Percentiles rank a stretch among this genome's conserved stretches.
phyloP scores from a whole-genome alignment of 1,284 basidiomycete species.

The Microstroma glucosiphilum region DNA sequence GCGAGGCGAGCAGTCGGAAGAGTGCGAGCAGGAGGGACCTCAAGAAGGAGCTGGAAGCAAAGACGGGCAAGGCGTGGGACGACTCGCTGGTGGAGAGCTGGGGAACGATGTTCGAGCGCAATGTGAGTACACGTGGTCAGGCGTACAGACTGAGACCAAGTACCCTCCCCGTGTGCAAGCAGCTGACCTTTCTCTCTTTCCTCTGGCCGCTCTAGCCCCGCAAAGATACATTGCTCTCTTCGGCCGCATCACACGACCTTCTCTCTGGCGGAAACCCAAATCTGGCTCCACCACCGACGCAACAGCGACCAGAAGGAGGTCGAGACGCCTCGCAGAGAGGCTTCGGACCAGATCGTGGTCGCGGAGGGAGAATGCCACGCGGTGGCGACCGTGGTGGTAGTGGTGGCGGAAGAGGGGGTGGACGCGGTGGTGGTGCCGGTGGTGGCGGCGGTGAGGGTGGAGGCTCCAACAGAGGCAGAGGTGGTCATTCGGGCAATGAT shows the following conservation, averaged over 20 bases:
- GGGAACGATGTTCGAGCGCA: slow-evolving; percentile 35
- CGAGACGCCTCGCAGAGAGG: not conserved
- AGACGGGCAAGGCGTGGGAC: slow-evolving; percentile 20
- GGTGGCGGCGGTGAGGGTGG: slow-evolving; percentile 1
- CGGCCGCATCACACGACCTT: not conserved
- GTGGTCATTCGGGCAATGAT: slow-evolving; percentile 9
- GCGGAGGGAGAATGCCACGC: slow-evolving; percentile 6
- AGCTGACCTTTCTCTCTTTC: no score
- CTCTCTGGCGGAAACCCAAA: not conserved
- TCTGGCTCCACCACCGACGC: not conserved
- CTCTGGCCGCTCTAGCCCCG: not conserved
- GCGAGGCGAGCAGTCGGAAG: slow-evolving; percentile 1
- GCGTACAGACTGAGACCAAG: no score
- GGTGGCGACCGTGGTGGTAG: slow-evolving; percentile 1
- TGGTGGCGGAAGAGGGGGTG: not conserved
- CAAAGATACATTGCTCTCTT: not conserved
- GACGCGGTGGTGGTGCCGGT: not conserved
- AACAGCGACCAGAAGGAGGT: not conserved
- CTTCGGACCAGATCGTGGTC: slow-evolving; percentile 10
- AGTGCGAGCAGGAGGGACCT: slow-evolving; percentile 15
- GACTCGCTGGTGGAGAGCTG: slow-evolving; percentile 37
- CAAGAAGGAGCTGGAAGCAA: slow-evolving; percentile 9
- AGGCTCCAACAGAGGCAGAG: not conserved
- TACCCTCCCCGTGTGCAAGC: no score
- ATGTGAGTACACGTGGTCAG: not conserved